Conservation (phyloP, 106 monocot genomes). For the Dendrobium nobile region DNA sequence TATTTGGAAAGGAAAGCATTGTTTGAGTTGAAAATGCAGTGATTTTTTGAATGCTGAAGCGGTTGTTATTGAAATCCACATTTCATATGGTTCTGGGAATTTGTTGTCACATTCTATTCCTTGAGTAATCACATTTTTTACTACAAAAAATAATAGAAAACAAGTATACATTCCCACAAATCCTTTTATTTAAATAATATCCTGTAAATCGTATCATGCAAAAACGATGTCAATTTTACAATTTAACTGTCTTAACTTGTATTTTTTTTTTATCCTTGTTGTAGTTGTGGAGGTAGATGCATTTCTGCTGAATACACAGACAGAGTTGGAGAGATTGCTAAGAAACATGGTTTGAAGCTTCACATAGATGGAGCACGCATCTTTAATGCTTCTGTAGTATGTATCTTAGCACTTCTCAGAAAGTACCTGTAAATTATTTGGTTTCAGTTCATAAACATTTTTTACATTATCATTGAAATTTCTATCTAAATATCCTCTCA, state of each 20-base stretch:
- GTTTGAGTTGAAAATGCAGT: not conserved
- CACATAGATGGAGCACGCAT: conserved; percentile 98
- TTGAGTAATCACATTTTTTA: not conserved
- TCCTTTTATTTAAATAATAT: not conserved
- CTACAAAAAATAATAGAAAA: not conserved
- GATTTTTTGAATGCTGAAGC: not conserved
- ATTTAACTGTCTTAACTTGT: not conserved
- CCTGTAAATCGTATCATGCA: not conserved
- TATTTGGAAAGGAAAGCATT: not conserved
- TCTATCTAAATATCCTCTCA: not conserved
- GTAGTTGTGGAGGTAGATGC: conserved; percentile 86
- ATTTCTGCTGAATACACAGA: conserved; percentile 86
- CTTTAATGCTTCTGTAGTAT: conserved; percentile 90
- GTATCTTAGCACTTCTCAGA: conserved; percentile 8
- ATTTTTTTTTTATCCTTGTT: conserved; percentile 5
- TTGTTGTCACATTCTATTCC: not conserved
- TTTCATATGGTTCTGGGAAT: not conserved
- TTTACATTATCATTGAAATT: not conserved
- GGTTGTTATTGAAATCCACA: not conserved
- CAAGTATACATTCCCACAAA: not conserved
- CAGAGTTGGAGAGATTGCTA: conserved; percentile 67
- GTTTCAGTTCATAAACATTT: not conserved
- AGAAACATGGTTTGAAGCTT: conserved; percentile 81
- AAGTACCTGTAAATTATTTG: not conserved
- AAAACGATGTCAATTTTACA: not conserved